A percentile compares a stretch with the other conserved stretches of the same genome.
Evolutionary conservation across 352 stramenopile genomes (phyloP).

Genomic region (Phytophthora ohioensis): DNA sequence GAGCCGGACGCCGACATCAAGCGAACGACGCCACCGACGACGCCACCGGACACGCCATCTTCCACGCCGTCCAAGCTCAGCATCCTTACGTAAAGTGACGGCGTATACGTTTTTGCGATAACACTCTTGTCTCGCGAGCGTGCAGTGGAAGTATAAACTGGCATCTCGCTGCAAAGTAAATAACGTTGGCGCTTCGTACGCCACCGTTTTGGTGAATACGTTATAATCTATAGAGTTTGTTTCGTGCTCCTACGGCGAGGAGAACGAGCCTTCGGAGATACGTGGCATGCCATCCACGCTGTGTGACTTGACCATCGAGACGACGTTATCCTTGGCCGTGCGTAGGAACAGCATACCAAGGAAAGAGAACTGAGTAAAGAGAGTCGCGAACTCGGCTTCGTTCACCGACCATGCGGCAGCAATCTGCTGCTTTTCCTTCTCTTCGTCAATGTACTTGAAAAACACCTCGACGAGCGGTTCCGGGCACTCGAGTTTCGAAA

Average conservation of each 20-base stretch:
- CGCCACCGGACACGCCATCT: constrained; percentile 14
- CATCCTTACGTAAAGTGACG: constrained; percentile 22
- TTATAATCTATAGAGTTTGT: constrained; percentile 19
- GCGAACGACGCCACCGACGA: constrained; percentile 27
- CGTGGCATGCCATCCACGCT: constrained; percentile 59
- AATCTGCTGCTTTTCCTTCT: constrained; percentile 38
- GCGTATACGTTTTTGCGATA: background rate
- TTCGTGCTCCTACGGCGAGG: constrained; percentile 11
- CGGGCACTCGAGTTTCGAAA: constrained; percentile 68
- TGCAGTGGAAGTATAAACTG: constrained; percentile 4
- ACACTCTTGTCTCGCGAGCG: too few relatives aligned
- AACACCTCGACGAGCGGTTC: constrained; percentile 66
- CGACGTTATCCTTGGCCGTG: constrained; percentile 70
- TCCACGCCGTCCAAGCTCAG: constrained; percentile 27
- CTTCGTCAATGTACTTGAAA: constrained; percentile 60
- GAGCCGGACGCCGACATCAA: constrained; percentile 77
- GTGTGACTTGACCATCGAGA: constrained; percentile 56
- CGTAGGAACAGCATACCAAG: constrained; percentile 71
- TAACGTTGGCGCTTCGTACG: constrained; percentile 17
- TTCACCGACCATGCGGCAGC: constrained; percentile 44
- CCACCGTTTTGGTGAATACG: constrained; percentile 25
- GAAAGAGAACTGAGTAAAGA: constrained; percentile 72
- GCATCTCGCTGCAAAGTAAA: constrained; percentile 16
- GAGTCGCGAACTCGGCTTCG: constrained; percentile 47
- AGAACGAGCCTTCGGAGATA: constrained; percentile 62